phyloP scores from a whole-genome alignment of 768 basidiomycete species.

The Tricholoma matsutake region DNA sequence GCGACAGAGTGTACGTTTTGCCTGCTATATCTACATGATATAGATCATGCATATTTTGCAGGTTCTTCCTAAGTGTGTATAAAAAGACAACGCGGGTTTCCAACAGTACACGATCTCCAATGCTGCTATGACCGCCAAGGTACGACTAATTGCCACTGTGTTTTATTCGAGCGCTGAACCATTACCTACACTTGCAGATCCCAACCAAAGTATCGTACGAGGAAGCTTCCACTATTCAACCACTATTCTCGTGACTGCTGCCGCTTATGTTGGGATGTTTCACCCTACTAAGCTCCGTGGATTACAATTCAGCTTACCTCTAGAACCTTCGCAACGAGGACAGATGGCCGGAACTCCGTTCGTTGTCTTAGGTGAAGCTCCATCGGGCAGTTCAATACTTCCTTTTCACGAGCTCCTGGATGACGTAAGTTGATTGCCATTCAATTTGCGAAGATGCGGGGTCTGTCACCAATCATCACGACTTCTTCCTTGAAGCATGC shows the following conservation, averaged over 20 bases:
- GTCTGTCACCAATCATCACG: slow-evolving; percentile 41
- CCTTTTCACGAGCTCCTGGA: neutral
- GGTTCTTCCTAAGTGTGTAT: slow-evolving; percentile 10
- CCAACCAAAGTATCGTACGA: slow-evolving; percentile 34
- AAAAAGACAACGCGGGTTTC: slow-evolving; percentile 13
- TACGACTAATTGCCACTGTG: too few species aligned
- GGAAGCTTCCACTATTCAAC: slow-evolving; percentile 37
- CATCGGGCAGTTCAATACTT: slow-evolving; percentile 24
- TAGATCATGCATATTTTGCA: neutral
- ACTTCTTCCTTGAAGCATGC: slow-evolving; percentile 29
- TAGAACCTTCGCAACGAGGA: slow-evolving; percentile 17
- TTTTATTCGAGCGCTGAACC: too few species aligned
- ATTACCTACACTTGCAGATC: neutral
- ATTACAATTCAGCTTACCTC: slow-evolving; percentile 17
- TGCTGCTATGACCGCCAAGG: slow-evolving; percentile 17
- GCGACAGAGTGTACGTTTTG: slow-evolving; percentile 48
- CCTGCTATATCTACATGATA: neutral
- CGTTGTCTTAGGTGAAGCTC: slow-evolving; percentile 23
- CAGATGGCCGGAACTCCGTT: slow-evolving; percentile 27
- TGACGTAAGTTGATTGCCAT: slow-evolving; percentile 17
- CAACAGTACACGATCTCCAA: slow-evolving; percentile 26
- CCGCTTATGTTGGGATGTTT: slow-evolving; percentile 33
- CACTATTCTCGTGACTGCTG: slow-evolving; percentile 37
- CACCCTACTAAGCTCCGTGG: slow-evolving; percentile 15
- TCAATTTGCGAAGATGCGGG: slow-evolving; percentile 34